Evolutionary conservation across 129 eudicot species (phyloP).

Genomic region (Artemisia argyi): DNA sequence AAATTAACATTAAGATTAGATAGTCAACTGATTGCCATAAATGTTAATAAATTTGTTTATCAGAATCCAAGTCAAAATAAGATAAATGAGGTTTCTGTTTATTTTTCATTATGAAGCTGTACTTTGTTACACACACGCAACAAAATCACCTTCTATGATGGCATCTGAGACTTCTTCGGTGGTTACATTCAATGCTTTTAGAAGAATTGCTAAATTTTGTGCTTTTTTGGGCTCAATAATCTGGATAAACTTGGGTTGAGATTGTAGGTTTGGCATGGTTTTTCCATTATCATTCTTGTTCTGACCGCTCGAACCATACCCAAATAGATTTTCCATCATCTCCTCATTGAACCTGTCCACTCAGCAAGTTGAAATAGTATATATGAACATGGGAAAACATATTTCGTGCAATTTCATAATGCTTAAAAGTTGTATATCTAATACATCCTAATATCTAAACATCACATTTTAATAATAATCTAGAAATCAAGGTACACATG

Average conservation of each 20-base stretch:
- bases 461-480: too few species aligned
- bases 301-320: constrained; percentile 34
- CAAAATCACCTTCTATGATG: constrained; percentile 60
- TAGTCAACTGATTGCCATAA: constrained; percentile 3
- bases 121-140: neutral
- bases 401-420: too few species aligned
- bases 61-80: too few species aligned
- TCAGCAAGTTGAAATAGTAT: neutral
- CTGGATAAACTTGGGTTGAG: constrained; percentile 49
- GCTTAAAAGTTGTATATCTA: too few species aligned
- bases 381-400: neutral
- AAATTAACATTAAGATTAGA: constrained; percentile 4
- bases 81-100: too few species aligned
- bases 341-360: constrained; percentile 74
- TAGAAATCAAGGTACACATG: too few species aligned
- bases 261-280: constrained; percentile 32
- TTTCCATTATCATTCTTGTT: constrained; percentile 36
- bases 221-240: constrained; percentile 82
- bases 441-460: too few species aligned
- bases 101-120: too few species aligned
- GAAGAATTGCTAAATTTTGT: constrained; percentile 76
- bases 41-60: neutral
- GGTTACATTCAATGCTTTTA: constrained; percentile 78
- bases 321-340: constrained; percentile 80
- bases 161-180: constrained; percentile 86